Conservation (phyloP, 176 grass and related monocot species). For the Musa acuminata region DNA sequence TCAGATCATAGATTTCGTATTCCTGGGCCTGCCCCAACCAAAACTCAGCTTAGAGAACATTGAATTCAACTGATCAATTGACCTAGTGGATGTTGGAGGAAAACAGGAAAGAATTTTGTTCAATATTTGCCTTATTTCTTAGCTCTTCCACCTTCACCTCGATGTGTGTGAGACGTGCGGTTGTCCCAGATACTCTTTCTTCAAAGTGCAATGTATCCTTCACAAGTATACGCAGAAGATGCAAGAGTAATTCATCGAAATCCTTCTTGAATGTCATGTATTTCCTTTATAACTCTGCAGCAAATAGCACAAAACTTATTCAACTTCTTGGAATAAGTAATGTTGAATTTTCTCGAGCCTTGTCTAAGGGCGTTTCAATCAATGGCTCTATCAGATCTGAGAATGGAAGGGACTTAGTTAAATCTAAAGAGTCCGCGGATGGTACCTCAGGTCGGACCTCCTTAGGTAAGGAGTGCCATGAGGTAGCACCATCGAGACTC, state of each 20-base stretch:
- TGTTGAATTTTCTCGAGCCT: no score
- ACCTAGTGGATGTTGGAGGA: background rate
- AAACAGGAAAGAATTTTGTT: background rate
- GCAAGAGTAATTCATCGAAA: constrained; percentile 84
- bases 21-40: constrained; percentile 58
- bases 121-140: background rate
- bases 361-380: no score
- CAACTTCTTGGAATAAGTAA: background rate
- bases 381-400: no score
- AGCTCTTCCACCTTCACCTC: fast-evolving
- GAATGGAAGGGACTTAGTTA: no score
- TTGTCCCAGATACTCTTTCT: constrained; percentile 49
- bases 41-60: background rate
- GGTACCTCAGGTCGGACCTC: no score
- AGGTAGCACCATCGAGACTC: no score
- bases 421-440: no score
- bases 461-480: no score
- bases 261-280: constrained; percentile 99
- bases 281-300: constrained; percentile 68
- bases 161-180: constrained; percentile 28
- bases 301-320: constrained; percentile 15
- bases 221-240: constrained; percentile 71
- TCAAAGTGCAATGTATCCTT: constrained; percentile 82
- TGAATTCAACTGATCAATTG: background rate
- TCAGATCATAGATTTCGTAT: constrained; percentile 81